Base-by-base conservation (phyloP, 805 yeast species). In the Ascoidea asiatica region DNA sequence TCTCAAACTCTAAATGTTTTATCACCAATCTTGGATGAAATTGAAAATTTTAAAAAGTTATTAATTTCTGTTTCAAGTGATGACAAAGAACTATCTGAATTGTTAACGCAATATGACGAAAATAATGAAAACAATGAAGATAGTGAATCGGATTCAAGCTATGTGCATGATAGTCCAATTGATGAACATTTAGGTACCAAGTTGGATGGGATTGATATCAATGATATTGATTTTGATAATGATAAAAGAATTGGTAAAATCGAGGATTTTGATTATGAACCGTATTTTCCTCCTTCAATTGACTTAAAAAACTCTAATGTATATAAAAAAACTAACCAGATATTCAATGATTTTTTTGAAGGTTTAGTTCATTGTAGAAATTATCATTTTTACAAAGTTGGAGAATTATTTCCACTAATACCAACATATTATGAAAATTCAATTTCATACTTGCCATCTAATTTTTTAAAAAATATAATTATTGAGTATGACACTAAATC, bases 381-480 rank as follows among this genome's bases (percentile, higher is more conserved):
- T 45, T 48, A 49, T 41, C 59, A 58, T 43, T 59, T 56, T 55
- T 55, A 53, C 43, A 43, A 50, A 1, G 44, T 48, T 38, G 48
- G 50, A 8, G 73, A 70, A 46, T 52, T 71, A 22, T 62, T 66
- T 41, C 75, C 75, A 8, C 51, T 71, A 43, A 59, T 66, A 44
- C 63, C 64, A 48, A 62, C 75, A 0, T 50, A 56, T 20, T 64
- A 66, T 37, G 77, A 72, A 54, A 75, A 75, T 37, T 68, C 68
- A 13, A 23, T 23, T 23, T 7, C 33, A 23, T 23, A 23, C 11
- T 11, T 23, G 11, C 33, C 33, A 7, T 6, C 33, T 7, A 23
- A 23, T 23, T 23, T 23, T 23, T 11, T 23, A 7, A 23, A 23
- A 23, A 23, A 23, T 23, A 23, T 23, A 23, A 11, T 23, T 6